Evolutionary conservation across 768 basidiomycete species (phyloP).

Genomic region (Lepiota venenata): DNA sequence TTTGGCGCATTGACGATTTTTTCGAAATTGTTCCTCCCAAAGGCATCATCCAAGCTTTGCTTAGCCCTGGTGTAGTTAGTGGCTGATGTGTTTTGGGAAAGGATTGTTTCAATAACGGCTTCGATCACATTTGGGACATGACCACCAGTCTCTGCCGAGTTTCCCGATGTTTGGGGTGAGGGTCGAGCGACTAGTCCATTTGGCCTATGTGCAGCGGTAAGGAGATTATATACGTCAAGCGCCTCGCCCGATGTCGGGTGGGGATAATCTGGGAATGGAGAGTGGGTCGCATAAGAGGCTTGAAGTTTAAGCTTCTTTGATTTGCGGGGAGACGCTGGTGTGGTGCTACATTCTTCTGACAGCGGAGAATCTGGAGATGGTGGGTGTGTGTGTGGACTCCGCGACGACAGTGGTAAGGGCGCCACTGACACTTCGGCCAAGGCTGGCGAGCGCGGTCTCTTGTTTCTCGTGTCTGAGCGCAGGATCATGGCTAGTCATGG

Average conservation of each 20-base stretch:
- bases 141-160: constrained; percentile 44
- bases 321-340: constrained; percentile 15
- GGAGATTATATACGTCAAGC: constrained; percentile 35
- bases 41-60: constrained; percentile 38
- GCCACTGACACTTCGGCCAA: background rate
- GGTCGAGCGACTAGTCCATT: constrained; percentile 23
- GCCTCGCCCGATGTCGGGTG: constrained; percentile 44
- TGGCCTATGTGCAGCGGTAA: constrained; percentile 34
- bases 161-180: constrained; percentile 21
- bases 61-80: constrained; percentile 51
- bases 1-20: constrained; percentile 43
- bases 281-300: constrained; percentile 33
- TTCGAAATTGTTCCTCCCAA: constrained; percentile 48
- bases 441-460: background rate
- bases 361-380: background rate
- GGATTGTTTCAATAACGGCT: constrained; percentile 52
- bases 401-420: background rate
- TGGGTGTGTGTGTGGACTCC: background rate
- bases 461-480: background rate
- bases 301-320: constrained; percentile 52
- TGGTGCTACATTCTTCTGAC: background rate
- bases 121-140: constrained; percentile 53
- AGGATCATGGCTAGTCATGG: background rate
- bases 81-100: constrained; percentile 57
- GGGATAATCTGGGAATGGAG: constrained; percentile 44